Conservation (phyloP, 1,284 basidiomycete genomes). For the Lignosus rhinocerotis region DNA sequence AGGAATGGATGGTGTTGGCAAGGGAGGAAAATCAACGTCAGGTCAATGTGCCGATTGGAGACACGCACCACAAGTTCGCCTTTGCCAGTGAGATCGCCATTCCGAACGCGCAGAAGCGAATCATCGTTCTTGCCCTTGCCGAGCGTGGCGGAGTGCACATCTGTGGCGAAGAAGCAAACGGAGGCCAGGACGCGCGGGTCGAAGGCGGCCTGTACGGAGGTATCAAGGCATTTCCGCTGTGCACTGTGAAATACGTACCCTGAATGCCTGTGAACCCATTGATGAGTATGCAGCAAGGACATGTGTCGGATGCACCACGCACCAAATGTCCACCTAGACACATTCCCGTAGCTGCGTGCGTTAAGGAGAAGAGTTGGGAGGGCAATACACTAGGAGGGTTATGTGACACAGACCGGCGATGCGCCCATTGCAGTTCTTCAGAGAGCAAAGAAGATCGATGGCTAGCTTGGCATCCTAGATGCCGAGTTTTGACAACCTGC, state of each 20-base stretch:
- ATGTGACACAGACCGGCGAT: constrained; percentile 63
- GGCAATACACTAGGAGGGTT: not conserved
- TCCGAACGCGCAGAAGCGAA: constrained; percentile 67
- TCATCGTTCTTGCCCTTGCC: constrained; percentile 85
- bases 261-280: constrained; percentile 47
- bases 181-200: constrained; percentile 80
- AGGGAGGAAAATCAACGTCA: not conserved
- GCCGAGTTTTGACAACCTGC: not conserved
- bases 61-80: constrained; percentile 78
- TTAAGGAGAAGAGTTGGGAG: not conserved
- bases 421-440: constrained; percentile 85
- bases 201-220: constrained; percentile 70
- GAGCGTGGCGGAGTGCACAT: constrained; percentile 83
- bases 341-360: constrained; percentile 72
- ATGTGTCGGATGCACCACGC: constrained; percentile 26
- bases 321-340: constrained; percentile 85
- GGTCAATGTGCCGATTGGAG: not conserved
- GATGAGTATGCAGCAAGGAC: not conserved
- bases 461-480: constrained; percentile 73
- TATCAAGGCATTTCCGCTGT: not conserved
- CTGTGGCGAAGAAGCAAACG: constrained; percentile 93
- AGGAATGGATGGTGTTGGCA: not conserved
- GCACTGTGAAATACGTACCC: constrained; percentile 36
- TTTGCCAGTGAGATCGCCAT: constrained; percentile 74
- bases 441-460: constrained; percentile 71